Percentiles rank a stretch among this genome's conserved stretches.
Evolutionary conservation across 2,329 filamentous ascomycete genomes (phyloP).

Genomic region (Colletotrichum sp.): DNA sequence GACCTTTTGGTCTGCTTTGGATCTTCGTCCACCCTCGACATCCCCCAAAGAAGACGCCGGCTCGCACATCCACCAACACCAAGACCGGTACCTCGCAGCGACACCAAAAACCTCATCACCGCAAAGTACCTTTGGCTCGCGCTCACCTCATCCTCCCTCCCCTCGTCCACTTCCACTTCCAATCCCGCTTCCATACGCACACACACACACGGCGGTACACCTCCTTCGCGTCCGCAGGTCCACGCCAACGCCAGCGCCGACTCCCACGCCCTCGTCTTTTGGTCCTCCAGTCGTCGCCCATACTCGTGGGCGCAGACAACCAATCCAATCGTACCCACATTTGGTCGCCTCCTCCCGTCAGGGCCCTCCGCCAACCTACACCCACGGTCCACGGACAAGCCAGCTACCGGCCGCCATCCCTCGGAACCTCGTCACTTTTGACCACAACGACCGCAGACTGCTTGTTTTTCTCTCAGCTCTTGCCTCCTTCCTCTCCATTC

Average conservation of each 20-base stretch:
- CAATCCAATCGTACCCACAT: neutral
- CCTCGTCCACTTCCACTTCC: constrained; percentile 5
- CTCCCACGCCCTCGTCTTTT: neutral
- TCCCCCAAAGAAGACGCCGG: neutral
- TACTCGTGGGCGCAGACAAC: neutral
- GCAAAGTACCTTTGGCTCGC: neutral
- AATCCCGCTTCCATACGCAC: neutral
- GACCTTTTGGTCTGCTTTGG: neutral
- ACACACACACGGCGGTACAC: neutral
- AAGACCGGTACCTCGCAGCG: neutral
- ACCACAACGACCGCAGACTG: constrained; percentile 4
- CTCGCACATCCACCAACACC: neutral
- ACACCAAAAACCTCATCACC: neutral
- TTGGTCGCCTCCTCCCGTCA: constrained; percentile 16
- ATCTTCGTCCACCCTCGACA: neutral
- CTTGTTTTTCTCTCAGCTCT: neutral
- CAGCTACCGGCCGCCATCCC: constrained; percentile 11
- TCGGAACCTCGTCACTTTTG: constrained; percentile 20
- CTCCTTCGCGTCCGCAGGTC: neutral
- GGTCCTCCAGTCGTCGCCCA: neutral
- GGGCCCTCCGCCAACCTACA: neutral
- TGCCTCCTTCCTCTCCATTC: neutral
- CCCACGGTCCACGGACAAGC: constrained; percentile 5
- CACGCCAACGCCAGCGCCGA: neutral
- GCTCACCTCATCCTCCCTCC: neutral